phyloP scores from a whole-genome alignment of 176 grass and related monocot genomes.

The Otatea glauca region DNA sequence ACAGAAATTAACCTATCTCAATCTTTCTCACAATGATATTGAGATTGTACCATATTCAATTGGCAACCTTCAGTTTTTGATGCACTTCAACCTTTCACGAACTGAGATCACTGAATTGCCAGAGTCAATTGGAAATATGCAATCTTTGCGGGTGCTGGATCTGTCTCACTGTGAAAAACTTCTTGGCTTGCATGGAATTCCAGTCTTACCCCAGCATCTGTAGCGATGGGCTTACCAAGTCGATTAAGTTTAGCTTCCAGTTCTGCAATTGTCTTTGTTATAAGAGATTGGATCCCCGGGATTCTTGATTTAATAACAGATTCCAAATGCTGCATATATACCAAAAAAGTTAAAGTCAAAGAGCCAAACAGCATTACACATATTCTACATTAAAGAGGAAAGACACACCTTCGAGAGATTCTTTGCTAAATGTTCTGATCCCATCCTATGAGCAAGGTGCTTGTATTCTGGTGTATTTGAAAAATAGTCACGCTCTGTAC shows the following conservation, averaged over 20 bases:
- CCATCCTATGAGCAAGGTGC: conserved; percentile 89
- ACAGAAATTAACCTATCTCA: too few species aligned
- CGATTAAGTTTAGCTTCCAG: conserved; percentile 92
- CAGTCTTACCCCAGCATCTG: conserved; percentile 88
- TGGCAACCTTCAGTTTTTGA: too few species aligned
- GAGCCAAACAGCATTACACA: conserved; percentile 35
- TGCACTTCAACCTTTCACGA: too few species aligned
- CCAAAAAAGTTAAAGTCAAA: conserved; percentile 12
- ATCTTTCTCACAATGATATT: too few species aligned
- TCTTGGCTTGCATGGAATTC: too few species aligned
- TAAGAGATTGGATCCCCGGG: conserved; percentile 93
- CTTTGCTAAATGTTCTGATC: conserved; percentile 95
- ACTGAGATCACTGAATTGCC: too few species aligned
- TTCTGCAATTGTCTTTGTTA: conserved; percentile 94
- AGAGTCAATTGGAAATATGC: too few species aligned
- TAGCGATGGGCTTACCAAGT: conserved; percentile 96
- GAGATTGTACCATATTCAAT: too few species aligned
- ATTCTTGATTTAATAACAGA: conserved; percentile 98
- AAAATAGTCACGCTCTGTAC: conserved; percentile 92
- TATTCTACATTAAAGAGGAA: conserved; percentile 31
- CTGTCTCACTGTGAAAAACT: too few species aligned
- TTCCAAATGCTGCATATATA: conserved; percentile 80
- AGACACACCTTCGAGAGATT: conserved; percentile 86
- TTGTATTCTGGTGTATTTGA: conserved; percentile 84
- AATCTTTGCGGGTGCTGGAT: too few species aligned